Evolutionary conservation across 169 alveolate species (phyloP).

Genomic region (Plasmodium gonderi): DNA sequence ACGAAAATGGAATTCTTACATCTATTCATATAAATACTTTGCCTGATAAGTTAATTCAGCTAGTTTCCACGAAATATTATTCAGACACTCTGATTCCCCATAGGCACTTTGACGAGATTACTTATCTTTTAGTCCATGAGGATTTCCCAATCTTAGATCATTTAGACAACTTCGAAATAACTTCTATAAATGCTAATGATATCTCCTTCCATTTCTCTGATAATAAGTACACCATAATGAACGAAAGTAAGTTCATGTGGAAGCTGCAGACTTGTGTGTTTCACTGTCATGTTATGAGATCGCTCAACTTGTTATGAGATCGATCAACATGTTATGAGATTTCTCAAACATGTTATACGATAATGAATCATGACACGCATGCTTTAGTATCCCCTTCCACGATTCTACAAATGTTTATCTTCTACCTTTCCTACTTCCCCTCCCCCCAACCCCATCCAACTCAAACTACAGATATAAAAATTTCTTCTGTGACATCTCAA

Average conservation of each 20-base stretch:
- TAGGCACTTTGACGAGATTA: constrained; percentile 33
- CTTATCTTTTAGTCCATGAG: constrained; percentile 24
- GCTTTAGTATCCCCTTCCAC: no score
- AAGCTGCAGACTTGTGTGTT: neutral
- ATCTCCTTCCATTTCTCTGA: neutral
- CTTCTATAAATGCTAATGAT: neutral
- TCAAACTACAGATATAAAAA: neutral
- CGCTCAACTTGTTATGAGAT: no score
- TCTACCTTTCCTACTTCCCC: no score
- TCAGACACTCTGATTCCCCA: constrained; percentile 51
- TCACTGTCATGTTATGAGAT: no score
- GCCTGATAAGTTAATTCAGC: constrained; percentile 36
- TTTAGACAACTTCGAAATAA: constrained; percentile 23
- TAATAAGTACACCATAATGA: neutral
- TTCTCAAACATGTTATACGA: no score
- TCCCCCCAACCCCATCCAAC: neutral
- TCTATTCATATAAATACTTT: constrained; percentile 37
- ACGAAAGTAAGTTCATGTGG: constrained; percentile 22
- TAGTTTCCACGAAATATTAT: constrained; percentile 65
- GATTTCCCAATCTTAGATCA: constrained; percentile 25
- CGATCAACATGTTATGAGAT: no score
- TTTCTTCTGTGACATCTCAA: constrained; percentile 30
- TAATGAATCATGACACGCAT: no score
- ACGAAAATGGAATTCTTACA: constrained; percentile 68
- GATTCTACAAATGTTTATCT: no score